phyloP scores from a whole-genome alignment of 148 eudicot species.

The Talinum fruticosum region DNA sequence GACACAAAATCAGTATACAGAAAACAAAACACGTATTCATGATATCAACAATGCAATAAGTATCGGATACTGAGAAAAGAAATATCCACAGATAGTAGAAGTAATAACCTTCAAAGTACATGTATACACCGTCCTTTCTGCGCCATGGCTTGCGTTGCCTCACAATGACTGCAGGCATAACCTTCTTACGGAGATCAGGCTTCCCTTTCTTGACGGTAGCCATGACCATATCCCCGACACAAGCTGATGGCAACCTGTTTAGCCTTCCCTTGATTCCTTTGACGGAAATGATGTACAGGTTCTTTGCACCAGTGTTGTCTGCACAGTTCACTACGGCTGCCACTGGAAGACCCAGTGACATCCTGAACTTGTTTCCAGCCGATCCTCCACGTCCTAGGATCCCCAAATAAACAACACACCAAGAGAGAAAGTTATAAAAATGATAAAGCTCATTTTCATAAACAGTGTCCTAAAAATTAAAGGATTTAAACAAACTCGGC shows the following conservation, averaged over 20 bases:
- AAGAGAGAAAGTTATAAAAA: not conserved
- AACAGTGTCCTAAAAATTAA: too few relatives aligned
- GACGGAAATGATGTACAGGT: slow-evolving; percentile 69
- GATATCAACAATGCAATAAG: not conserved
- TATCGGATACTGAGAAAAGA: too few relatives aligned
- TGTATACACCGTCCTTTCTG: slow-evolving; percentile 82
- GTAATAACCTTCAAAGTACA: slow-evolving; percentile 68
- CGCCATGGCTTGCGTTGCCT: slow-evolving; percentile 90
- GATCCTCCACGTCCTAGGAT: slow-evolving; percentile 66
- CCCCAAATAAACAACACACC: not conserved
- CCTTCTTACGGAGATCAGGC: slow-evolving; percentile 80
- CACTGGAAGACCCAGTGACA: slow-evolving; percentile 85
- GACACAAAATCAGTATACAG: not conserved
- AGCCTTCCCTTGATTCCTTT: slow-evolving; percentile 80
- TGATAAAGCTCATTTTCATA: not conserved
- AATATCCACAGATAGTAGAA: not conserved
- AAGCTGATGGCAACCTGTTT: slow-evolving; percentile 74
- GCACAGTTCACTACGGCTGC: slow-evolving; percentile 78
- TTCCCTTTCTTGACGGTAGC: slow-evolving; percentile 68
- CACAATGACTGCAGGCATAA: slow-evolving; percentile 77
- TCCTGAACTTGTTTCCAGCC: slow-evolving; percentile 82
- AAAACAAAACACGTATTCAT: not conserved
- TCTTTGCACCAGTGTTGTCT: slow-evolving; percentile 72
- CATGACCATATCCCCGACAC: slow-evolving; percentile 85
- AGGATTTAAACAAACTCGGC: too few relatives aligned